phyloP scores from a whole-genome alignment of 495 filamentous ascomycete genomes.

The Neurospora sp. region DNA sequence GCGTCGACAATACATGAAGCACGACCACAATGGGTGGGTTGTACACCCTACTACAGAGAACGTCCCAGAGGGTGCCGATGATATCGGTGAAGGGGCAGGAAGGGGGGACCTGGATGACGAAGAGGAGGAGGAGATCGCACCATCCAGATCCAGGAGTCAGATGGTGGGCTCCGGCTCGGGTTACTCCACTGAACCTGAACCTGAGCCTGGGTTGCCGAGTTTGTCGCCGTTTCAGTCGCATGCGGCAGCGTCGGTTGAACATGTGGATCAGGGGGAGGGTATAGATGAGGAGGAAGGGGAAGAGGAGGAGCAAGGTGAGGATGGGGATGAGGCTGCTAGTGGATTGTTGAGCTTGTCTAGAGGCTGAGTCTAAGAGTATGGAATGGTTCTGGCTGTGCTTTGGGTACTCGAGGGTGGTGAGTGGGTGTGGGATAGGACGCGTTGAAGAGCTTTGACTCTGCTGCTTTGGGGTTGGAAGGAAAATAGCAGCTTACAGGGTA shows the following conservation, averaged over 20 bases:
- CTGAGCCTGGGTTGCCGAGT: neutral
- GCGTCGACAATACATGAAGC: neutral
- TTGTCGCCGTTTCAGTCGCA: neutral
- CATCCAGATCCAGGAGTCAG: neutral
- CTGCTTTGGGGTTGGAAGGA: neutral
- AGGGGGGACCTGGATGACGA: neutral
- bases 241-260: neutral
- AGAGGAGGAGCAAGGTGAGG: constrained; percentile 5
- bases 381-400: neutral
- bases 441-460: neutral
- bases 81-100: neutral
- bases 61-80: neutral
- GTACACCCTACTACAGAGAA: neutral
- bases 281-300: neutral
- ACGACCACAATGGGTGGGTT: constrained; percentile 1
- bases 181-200: neutral
- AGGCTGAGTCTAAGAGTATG: neutral
- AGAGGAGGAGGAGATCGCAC: neutral
- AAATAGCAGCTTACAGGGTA: neutral
- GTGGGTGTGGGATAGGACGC: neutral
- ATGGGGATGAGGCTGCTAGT: constrained; percentile 18
- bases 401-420: neutral
- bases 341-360: constrained; percentile 25
- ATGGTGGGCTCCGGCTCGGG: neutral
- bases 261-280: neutral